phyloP scores from a whole-genome alignment of 1,284 basidiomycete genomes.

The Cutaneotrichosporon sp. region DNA sequence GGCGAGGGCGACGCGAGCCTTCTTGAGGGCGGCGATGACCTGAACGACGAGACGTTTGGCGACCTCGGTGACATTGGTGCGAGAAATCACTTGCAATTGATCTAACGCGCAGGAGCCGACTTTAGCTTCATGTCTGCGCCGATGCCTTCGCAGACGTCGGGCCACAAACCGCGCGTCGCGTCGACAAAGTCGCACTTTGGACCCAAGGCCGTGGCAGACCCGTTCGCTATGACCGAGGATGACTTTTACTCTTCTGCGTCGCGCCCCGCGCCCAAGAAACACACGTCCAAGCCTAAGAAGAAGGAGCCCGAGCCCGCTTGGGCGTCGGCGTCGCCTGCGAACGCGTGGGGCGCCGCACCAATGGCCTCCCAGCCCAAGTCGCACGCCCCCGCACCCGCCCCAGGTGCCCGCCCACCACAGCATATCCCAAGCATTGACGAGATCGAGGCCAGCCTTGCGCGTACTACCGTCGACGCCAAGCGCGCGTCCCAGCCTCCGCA shows the following conservation, averaged over 20 bases:
- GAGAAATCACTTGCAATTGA: constrained; percentile 20
- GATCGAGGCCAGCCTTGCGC: constrained; percentile 82
- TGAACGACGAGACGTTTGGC: constrained; percentile 97
- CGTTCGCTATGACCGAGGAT: constrained; percentile 47
- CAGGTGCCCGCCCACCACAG: constrained; percentile 42
- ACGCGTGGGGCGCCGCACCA: constrained; percentile 50
- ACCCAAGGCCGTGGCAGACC: constrained; percentile 38
- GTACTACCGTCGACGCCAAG: constrained; percentile 19
- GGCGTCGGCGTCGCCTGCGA: constrained; percentile 31
- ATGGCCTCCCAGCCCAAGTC: constrained; percentile 17
- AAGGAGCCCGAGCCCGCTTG: constrained; percentile 26
- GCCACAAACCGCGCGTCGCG: constrained; percentile 24
- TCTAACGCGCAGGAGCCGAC: constrained; percentile 65
- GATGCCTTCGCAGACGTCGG: constrained; percentile 9
- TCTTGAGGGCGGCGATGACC: constrained; percentile 79
- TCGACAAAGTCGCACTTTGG: constrained; percentile 39
- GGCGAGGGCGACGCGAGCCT: constrained; percentile 77
- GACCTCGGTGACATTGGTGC: constrained; percentile 61
- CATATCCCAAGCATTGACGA: constrained; percentile 78
- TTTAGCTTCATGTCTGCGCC: constrained; percentile 68
- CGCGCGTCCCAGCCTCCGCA: constrained; percentile 15
- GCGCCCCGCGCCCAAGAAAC: constrained; percentile 24
- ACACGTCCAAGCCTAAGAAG: constrained; percentile 16
- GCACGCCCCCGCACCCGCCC: constrained; percentile 43
- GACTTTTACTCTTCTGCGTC: constrained; percentile 41